Conservation (phyloP, 768 basidiomycete genomes). For the Leccinum longicurvipes region DNA sequence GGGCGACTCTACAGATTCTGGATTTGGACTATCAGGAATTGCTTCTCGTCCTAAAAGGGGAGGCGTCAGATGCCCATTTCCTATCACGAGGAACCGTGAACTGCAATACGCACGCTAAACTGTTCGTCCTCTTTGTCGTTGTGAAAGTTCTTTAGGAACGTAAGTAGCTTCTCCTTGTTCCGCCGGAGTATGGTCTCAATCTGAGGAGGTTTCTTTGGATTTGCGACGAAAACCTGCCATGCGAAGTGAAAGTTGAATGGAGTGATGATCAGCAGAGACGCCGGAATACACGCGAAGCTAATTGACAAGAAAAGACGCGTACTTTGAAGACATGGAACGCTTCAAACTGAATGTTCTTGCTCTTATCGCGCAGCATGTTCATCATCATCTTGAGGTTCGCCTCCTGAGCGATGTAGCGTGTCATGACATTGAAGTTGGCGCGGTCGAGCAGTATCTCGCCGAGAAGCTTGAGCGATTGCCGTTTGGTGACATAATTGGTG, state of each 20-base stretch:
- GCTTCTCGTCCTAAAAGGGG: slow-evolving; percentile 75
- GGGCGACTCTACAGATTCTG: slow-evolving; percentile 55
- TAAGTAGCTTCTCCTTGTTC: slow-evolving; percentile 91
- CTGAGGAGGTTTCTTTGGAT: slow-evolving; percentile 97
- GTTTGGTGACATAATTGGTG: slow-evolving; percentile 98
- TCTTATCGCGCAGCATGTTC: slow-evolving; percentile 97
- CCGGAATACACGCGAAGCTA: not conserved
- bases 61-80: not conserved
- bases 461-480: slow-evolving; percentile 95
- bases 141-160: slow-evolving; percentile 90
- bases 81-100: not conserved
- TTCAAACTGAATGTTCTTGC: slow-evolving; percentile 99
- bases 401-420: slow-evolving; percentile 91
- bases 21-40: slow-evolving; percentile 92
- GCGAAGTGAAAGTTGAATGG: not conserved
- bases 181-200: slow-evolving; percentile 87
- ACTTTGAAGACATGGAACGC: slow-evolving; percentile 99
- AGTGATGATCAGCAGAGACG: not conserved
- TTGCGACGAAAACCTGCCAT: slow-evolving; percentile 92
- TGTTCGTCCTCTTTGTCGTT: slow-evolving; percentile 99
- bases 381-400: slow-evolving; percentile 99
- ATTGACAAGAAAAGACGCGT: slow-evolving; percentile 14
- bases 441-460: slow-evolving; percentile 98
- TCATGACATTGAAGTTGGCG: slow-evolving; percentile 99
- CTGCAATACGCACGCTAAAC: slow-evolving; percentile 61